Percentiles rank a stretch among this genome's conserved stretches.
These are phyloP conservation scores for Bonia amplexicaulis DNA, from an alignment of 176 grass and related monocot species.

Conservation along the genomic window DNA sequence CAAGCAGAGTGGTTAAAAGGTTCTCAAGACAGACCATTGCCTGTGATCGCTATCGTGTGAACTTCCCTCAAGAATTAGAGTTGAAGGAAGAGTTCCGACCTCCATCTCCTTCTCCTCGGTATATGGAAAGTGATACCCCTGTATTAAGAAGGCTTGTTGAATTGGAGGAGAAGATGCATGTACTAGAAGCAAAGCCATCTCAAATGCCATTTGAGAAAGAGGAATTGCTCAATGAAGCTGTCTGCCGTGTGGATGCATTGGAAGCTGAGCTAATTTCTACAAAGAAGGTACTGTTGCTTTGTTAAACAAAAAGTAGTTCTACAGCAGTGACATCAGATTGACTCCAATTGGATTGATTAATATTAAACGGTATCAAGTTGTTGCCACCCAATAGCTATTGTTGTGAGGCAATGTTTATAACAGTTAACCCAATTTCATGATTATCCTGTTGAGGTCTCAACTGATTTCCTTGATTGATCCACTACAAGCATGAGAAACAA, in stretches of 20 bases:
- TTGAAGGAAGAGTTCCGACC: constrained; percentile 34
- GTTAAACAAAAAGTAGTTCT: background rate
- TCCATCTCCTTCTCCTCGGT: constrained; percentile 48
- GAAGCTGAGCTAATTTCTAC: constrained; percentile 91
- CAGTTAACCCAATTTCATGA: background rate
- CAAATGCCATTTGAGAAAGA: constrained; percentile 81
- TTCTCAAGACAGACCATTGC: constrained; percentile 31
- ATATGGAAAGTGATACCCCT: constrained; percentile 23
- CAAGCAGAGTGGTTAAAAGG: constrained; percentile 46
- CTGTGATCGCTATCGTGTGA: constrained; percentile 20
- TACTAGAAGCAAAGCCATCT: constrained; percentile 65
- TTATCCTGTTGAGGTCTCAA: background rate
- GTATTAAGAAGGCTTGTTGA: constrained; percentile 49
- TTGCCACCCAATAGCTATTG: background rate
- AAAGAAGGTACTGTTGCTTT: constrained; percentile 65
- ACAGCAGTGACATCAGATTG: background rate
- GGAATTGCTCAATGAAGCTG: constrained; percentile 60
- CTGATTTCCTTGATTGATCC: background rate
- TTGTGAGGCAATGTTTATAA: background rate
- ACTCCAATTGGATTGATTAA: background rate
- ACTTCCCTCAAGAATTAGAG: constrained; percentile 23
- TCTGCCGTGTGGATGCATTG: constrained; percentile 68
- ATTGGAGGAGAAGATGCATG: constrained; percentile 66
- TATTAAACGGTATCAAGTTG: background rate
- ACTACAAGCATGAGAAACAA: background rate